Percentiles rank a stretch among this genome's conserved stretches.
Evolutionary conservation across 192 early-diverging fungal genomes (phyloP).

Genomic region (Cladochytrium replicatum): DNA sequence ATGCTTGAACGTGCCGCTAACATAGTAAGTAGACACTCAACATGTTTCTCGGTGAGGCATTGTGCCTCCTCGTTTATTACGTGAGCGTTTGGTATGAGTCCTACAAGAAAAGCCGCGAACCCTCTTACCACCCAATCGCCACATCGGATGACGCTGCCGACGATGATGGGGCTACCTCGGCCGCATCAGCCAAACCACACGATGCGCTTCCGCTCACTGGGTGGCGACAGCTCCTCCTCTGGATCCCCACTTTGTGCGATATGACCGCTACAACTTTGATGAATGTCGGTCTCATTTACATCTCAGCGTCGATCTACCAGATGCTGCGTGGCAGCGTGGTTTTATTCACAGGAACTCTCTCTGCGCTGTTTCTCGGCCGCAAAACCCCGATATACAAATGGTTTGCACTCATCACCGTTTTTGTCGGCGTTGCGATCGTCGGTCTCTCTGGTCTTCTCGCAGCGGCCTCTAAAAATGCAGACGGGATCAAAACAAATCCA

Average conservation of each 20-base stretch:
- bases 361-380: constrained; percentile 72
- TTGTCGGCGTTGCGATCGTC: constrained; percentile 81
- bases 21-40: constrained; percentile 56
- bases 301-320: constrained; percentile 83
- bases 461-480: too few relatives aligned
- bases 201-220: constrained; percentile 52
- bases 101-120: too few relatives aligned
- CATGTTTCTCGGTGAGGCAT: constrained; percentile 91
- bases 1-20: background rate
- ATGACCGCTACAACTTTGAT: constrained; percentile 77
- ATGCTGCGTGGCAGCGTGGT: constrained; percentile 94
- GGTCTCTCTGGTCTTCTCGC: too few relatives aligned
- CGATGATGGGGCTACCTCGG: constrained; percentile 1
- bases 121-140: background rate
- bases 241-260: constrained; percentile 76
- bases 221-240: constrained; percentile 45
- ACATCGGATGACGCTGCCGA: constrained; percentile 9
- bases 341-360: constrained; percentile 86
- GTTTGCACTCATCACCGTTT: constrained; percentile 71
- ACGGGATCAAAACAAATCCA: constrained; percentile 37
- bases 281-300: constrained; percentile 94
- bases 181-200: too few relatives aligned
- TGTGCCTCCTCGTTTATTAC: constrained; percentile 64
- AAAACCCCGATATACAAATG: constrained; percentile 70
- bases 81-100: constrained; percentile 25